Conservation (phyloP, 1,139 yeast species). For the Debaryomyces fabryi region DNA sequence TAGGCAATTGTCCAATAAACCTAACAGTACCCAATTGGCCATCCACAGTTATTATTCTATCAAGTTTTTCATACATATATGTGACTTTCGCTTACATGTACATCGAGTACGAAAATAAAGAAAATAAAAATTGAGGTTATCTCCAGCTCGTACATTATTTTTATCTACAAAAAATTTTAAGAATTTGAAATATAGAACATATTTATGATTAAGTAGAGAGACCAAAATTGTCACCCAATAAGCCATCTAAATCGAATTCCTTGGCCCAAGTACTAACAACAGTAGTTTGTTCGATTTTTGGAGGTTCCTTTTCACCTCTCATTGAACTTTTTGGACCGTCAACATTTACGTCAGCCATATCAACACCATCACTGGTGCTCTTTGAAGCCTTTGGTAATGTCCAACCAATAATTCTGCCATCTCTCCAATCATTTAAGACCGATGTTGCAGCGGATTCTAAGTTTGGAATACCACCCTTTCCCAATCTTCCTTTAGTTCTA, state of each 20-base stretch:
- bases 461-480: conserved; percentile 93
- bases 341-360: conserved; percentile 27
- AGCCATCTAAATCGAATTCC: conserved; percentile 89
- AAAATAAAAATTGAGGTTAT: background rate
- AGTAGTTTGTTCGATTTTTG: conserved; percentile 71
- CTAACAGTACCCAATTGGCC: conserved; percentile 64
- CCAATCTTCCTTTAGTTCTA: conserved; percentile 87
- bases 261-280: conserved; percentile 91
- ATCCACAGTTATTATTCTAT: conserved; percentile 48
- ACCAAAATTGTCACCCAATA: conserved; percentile 52
- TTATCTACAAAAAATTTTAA: background rate
- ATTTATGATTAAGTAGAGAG: conserved; percentile 13
- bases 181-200: background rate
- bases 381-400: conserved; percentile 74
- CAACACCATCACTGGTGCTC: conserved; percentile 26
- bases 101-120: conserved; percentile 1
- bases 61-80: conserved; percentile 28
- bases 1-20: conserved; percentile 55
- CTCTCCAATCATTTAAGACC: conserved; percentile 94
- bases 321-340: conserved; percentile 46
- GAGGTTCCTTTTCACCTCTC: conserved; percentile 51
- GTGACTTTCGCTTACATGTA: background rate
- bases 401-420: conserved; percentile 94
- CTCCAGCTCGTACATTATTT: background rate
- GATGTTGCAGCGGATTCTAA: conserved; percentile 81